Conservation (phyloP, 176 grass and related monocot genomes). For the Phragmites australis region DNA sequence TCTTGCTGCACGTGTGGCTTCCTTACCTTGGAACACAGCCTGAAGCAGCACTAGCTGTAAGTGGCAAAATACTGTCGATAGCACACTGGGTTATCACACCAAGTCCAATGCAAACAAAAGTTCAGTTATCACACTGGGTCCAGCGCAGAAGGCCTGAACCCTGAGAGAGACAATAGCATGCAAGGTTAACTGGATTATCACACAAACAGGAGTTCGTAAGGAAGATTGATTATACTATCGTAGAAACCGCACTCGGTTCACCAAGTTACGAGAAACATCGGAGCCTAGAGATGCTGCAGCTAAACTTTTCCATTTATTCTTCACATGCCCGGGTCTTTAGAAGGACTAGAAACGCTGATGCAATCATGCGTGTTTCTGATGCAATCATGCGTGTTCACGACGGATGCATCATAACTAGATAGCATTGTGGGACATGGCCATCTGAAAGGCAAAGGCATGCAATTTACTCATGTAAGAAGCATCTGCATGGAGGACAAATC, state of each 20-base stretch:
- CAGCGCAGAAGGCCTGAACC: not conserved
- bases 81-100: not conserved
- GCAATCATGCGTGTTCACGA: constrained; percentile 38
- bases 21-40: not conserved
- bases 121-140: no score
- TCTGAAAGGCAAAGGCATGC: constrained; percentile 27
- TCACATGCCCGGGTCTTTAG: not conserved
- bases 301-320: not conserved
- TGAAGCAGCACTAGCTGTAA: not conserved
- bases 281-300: constrained; percentile 2
- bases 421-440: constrained; percentile 11
- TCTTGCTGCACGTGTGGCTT: not conserved
- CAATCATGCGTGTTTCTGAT: constrained; percentile 38
- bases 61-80: not conserved
- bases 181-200: not conserved
- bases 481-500: not conserved
- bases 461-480: not conserved
- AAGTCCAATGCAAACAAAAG: not conserved
- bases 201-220: not conserved
- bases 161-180: no score
- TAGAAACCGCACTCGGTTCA: not conserved
- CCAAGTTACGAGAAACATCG: not conserved
- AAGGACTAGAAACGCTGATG: constrained; percentile 28
- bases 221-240: not conserved
- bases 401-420: constrained; percentile 35